phyloP scores from a whole-genome alignment of 2,329 filamentous ascomycete genomes.

The Penicillium sp. region DNA sequence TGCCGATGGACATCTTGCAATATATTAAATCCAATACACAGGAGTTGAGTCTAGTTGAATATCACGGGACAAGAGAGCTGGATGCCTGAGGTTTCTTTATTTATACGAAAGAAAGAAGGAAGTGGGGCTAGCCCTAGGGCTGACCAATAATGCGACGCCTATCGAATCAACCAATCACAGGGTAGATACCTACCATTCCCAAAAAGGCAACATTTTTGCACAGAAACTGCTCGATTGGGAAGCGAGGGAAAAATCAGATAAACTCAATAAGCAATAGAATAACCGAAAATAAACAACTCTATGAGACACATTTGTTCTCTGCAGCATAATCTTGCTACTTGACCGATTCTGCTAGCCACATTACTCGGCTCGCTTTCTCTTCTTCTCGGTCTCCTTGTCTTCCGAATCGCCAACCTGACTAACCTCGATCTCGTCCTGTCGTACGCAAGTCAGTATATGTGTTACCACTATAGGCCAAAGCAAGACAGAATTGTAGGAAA shows the following conservation, averaged over 20 bases:
- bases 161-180: background rate
- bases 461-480: background rate
- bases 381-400: background rate
- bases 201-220: background rate
- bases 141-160: background rate
- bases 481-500: background rate
- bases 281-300: background rate
- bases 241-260: background rate
- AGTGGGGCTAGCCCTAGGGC: conserved; percentile 1
- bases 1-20: background rate
- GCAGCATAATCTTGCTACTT: background rate
- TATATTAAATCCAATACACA: no score
- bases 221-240: background rate
- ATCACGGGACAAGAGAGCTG: background rate
- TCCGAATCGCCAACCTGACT: background rate
- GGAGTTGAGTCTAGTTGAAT: no score
- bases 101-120: background rate
- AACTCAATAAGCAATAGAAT: background rate
- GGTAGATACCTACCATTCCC: background rate
- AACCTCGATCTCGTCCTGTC: background rate
- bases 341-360: background rate
- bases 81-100: background rate
- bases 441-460: background rate
- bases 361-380: background rate
- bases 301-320: background rate